These are phyloP conservation scores for Chrysoporthe deuterocubensis DNA, from an alignment of 2,329 filamentous ascomycete genomes.

Conservation along the genomic window DNA sequence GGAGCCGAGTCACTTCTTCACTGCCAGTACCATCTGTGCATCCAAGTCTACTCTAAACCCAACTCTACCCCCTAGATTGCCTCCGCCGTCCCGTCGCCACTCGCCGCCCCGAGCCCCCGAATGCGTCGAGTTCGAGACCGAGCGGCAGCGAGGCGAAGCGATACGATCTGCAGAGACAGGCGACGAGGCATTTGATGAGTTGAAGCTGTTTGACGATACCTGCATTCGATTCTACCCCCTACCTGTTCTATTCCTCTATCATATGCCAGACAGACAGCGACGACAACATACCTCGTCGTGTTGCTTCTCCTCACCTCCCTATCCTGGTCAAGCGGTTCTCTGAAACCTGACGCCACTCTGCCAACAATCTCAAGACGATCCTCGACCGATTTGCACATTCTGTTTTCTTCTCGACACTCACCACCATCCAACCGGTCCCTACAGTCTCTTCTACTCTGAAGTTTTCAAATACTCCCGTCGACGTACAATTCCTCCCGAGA, in stretches of 20 bases:
- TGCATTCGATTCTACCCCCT: background rate
- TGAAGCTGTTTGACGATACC: constrained; percentile 3
- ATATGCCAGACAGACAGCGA: constrained; percentile 11
- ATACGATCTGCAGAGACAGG: constrained; percentile 10
- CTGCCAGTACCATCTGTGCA: constrained; percentile 10
- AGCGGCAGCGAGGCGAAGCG: constrained; percentile 13
- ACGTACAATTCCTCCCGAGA: constrained; percentile 6
- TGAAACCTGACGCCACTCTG: constrained; percentile 29
- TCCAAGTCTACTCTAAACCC: background rate
- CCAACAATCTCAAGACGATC: constrained; percentile 25
- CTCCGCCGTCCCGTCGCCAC: constrained; percentile 11
- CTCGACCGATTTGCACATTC: constrained; percentile 12
- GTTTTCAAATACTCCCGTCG: no score
- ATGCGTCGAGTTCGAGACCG: constrained; percentile 20
- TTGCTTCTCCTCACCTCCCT: constrained; percentile 25
- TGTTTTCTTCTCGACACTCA: constrained; percentile 15
- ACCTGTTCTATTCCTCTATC: background rate
- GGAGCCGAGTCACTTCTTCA: constrained; percentile 7
- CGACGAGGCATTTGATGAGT: background rate
- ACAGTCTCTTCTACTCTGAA: background rate
- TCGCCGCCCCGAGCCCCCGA: constrained; percentile 13
- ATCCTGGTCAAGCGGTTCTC: constrained; percentile 27
- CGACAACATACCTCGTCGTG: constrained; percentile 19
- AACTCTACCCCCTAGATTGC: background rate
- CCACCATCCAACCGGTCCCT: constrained; percentile 10